These are phyloP conservation scores for Melampsora americana DNA, from an alignment of 1,284 basidiomycete genomes.

Conservation along the genomic window DNA sequence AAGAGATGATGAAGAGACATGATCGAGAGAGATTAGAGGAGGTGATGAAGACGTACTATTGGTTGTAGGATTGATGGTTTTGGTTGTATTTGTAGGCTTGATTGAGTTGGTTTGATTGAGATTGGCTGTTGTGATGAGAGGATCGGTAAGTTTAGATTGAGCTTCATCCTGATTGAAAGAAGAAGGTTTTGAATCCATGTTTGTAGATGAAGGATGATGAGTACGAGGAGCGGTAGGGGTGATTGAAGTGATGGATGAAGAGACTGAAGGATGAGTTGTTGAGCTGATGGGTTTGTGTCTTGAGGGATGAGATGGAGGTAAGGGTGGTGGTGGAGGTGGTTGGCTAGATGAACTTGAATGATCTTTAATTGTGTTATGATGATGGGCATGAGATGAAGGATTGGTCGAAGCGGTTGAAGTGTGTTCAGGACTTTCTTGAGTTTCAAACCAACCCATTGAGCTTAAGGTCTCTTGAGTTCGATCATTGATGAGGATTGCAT, in stretches of 20 bases:
- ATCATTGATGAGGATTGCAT: constrained; percentile 23
- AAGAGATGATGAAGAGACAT: too few relatives aligned
- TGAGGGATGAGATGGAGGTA: constrained; percentile 2
- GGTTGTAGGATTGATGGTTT: neutral
- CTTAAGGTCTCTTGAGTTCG: constrained; percentile 11
- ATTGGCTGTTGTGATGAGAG: constrained; percentile 4
- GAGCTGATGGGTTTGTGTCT: neutral
- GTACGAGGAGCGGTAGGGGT: constrained; percentile 5
- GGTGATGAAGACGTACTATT: neutral
- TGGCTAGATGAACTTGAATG: constrained; percentile 1
- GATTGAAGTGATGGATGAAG: constrained; percentile 16
- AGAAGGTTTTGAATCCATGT: neutral
- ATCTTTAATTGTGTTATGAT: neutral
- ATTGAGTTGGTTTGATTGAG: neutral
- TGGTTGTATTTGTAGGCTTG: too few relatives aligned
- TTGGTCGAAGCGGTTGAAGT: neutral
- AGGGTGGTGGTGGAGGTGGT: neutral
- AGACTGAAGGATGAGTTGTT: neutral
- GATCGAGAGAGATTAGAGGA: too few relatives aligned
- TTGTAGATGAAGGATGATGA: neutral
- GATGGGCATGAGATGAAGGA: constrained; percentile 20
- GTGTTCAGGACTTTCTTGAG: constrained; percentile 3
- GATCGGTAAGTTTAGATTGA: constrained; percentile 9
- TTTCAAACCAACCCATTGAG: constrained; percentile 23
- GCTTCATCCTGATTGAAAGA: neutral